phyloP scores from a whole-genome alignment of 768 basidiomycete species.

The Tulasnella sp. region DNA sequence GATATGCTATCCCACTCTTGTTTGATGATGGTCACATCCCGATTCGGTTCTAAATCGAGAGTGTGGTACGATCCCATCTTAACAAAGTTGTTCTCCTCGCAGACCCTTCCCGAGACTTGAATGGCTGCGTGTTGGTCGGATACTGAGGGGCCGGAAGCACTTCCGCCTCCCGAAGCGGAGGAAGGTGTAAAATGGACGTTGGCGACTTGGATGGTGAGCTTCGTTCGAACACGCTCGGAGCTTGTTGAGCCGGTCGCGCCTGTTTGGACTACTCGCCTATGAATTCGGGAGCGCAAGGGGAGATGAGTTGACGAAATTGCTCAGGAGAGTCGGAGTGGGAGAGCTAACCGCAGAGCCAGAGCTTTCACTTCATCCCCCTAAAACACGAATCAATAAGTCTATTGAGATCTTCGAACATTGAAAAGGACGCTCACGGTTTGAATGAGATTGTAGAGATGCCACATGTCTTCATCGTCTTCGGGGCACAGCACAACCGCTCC shows the following conservation, averaged over 20 bases:
- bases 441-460: conserved; percentile 98
- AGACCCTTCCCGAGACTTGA: conserved; percentile 82
- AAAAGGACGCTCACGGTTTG: conserved; percentile 49
- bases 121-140: conserved; percentile 48
- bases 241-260: conserved; percentile 93
- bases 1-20: conserved; percentile 94
- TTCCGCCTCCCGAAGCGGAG: conserved; percentile 35
- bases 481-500: conserved; percentile 92
- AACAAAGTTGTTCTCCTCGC: conserved; percentile 81
- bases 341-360: conserved; percentile 67
- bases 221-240: conserved; percentile 79
- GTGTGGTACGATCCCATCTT: conserved; percentile 93
- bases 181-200: conserved; percentile 79
- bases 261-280: conserved; percentile 72
- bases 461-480: conserved; percentile 99
- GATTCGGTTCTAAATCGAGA: conserved; percentile 84
- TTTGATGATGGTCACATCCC: conserved; percentile 83
- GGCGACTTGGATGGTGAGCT: conserved; percentile 76
- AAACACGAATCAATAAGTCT: conserved; percentile 17
- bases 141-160: conserved; percentile 32
- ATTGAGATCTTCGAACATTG: neutral
- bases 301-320: neutral
- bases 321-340: neutral
- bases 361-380: conserved; percentile 80
- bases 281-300: neutral